Evolutionary conservation across 805 yeast species (phyloP).

Genomic region (Starmerella apis): DNA sequence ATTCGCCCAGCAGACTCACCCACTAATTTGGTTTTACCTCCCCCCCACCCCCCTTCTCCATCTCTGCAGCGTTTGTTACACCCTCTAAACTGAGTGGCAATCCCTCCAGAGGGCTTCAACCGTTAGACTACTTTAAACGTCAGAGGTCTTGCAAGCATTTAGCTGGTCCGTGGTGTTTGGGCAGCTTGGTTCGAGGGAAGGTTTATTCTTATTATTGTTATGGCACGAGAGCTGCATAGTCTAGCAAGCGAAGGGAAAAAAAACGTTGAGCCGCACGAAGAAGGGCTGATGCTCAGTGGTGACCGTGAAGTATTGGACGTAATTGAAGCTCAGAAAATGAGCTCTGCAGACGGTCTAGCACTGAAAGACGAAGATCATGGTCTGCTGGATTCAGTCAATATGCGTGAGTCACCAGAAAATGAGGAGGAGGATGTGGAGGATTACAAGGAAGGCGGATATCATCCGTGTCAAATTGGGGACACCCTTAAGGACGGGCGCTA

Average conservation of each 20-base stretch:
- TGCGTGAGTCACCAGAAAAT: slow-evolving; percentile 13
- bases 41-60: no score
- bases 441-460: slow-evolving; percentile 89
- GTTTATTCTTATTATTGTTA: not conserved
- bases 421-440: slow-evolving; percentile 83
- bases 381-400: not conserved
- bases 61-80: no score
- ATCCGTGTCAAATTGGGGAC: slow-evolving; percentile 87
- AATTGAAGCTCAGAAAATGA: not conserved
- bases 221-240: not conserved
- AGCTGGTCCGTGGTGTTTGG: not conserved
- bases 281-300: not conserved
- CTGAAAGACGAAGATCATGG: not conserved
- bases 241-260: not conserved
- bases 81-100: no score
- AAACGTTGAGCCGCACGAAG: not conserved
- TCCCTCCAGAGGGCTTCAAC: no score
- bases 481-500: slow-evolving; percentile 65
- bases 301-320: not conserved
- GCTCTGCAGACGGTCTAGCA: not conserved
- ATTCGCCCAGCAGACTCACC: no score
- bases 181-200: not conserved
- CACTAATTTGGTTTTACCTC: no score
- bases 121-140: no score
- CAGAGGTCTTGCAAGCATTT: no score